phyloP scores from a whole-genome alignment of 371 early-diverging fungal species.

The Modicella reniformis region DNA sequence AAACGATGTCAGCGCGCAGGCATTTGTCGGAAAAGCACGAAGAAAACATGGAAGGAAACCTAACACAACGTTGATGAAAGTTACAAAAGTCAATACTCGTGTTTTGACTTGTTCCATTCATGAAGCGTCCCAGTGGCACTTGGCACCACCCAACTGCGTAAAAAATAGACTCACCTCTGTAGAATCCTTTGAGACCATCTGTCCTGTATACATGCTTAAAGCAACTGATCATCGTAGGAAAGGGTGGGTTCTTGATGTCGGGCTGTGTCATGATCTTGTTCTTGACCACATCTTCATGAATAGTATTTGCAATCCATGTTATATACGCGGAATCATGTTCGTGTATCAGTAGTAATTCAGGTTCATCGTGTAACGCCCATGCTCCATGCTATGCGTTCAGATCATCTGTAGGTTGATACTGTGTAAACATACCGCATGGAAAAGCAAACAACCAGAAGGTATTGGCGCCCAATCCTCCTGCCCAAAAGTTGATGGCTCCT shows the following conservation, averaged over 20 bases:
- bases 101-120: background rate
- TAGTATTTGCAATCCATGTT: too few relatives aligned
- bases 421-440: conserved; percentile 80
- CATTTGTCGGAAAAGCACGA: conserved; percentile 93
- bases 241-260: conserved; percentile 70
- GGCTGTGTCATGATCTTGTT: conserved; percentile 93
- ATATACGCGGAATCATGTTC: too few relatives aligned
- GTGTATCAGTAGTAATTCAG: too few relatives aligned
- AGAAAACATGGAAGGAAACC: conserved; percentile 89
- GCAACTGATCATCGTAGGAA: conserved; percentile 67
- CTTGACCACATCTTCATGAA: conserved; percentile 91
- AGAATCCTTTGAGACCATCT: conserved; percentile 50
- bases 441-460: conserved; percentile 90
- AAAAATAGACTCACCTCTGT: conserved; percentile 24
- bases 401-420: too few relatives aligned
- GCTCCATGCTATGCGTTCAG: too few relatives aligned
- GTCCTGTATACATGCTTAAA: conserved; percentile 64
- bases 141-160: background rate
- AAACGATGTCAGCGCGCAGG: conserved; percentile 84
- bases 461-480: conserved; percentile 91
- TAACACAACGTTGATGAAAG: conserved; percentile 58
- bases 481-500: conserved; percentile 80
- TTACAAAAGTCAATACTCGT: background rate
- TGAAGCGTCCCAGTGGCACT: background rate
- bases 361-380: too few relatives aligned